phyloP scores from a whole-genome alignment of 2,329 filamentous ascomycete species.

The Myriosclerotinia curreyana region DNA sequence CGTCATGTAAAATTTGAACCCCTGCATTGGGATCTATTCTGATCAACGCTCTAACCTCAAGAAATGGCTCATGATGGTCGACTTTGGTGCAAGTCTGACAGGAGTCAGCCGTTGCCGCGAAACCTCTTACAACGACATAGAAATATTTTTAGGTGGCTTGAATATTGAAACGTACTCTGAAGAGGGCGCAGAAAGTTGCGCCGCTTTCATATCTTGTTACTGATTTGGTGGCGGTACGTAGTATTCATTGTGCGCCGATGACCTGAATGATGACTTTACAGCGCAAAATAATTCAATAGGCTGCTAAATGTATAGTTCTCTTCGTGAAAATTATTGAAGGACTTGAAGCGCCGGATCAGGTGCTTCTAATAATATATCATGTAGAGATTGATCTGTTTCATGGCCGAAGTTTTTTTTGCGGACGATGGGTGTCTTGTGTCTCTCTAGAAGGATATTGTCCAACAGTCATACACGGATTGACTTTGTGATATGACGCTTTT shows the following conservation, averaged over 20 bases:
- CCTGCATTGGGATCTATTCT: slow-evolving; percentile 13
- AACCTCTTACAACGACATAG: background rate
- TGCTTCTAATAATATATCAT: background rate
- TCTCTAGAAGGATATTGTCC: background rate
- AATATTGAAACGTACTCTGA: slow-evolving; percentile 14
- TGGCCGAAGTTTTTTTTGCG: background rate
- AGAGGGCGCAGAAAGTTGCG: slow-evolving; percentile 12
- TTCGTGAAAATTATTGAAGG: background rate
- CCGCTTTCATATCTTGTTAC: background rate
- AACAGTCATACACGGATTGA: background rate
- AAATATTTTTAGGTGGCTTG: background rate
- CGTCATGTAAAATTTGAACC: background rate
- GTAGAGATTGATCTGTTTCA: background rate
- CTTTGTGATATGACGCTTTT: background rate
- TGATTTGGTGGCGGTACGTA: background rate
- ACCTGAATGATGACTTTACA: background rate
- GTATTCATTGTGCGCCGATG: background rate
- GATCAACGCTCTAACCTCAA: slow-evolving; percentile 9
- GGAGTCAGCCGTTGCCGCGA: background rate
- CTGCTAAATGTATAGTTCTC: background rate
- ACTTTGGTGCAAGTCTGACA: background rate
- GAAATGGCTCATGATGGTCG: background rate
- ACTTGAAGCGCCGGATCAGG: background rate
- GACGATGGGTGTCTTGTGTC: background rate
- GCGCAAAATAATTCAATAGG: background rate